These are phyloP conservation scores for Solanum hybrid DNA, from an alignment of 305 asterid genomes.

Conservation along the genomic window DNA sequence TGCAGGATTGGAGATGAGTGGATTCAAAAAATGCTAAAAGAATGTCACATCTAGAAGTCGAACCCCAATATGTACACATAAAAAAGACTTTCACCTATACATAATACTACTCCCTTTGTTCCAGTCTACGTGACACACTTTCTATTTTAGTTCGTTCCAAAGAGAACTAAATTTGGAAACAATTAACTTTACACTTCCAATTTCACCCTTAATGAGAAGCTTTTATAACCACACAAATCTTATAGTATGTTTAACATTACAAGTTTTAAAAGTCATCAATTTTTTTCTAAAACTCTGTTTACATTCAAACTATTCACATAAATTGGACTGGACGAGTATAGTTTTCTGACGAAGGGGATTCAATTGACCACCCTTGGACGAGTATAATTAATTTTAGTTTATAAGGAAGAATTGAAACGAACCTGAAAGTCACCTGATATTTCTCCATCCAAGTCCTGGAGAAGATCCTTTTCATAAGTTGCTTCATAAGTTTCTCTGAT, in stretches of 20 bases:
- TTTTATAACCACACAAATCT: background rate
- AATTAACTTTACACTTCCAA: background rate
- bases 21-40: background rate
- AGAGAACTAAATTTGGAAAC: background rate
- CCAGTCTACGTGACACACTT: background rate
- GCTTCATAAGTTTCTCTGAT: slow-evolving; percentile 55
- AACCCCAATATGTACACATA: background rate
- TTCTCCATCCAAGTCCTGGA: slow-evolving; percentile 60
- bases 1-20: background rate
- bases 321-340: background rate
- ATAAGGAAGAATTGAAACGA: background rate
- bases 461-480: slow-evolving; percentile 64
- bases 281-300: background rate
- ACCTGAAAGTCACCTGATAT: slow-evolving; percentile 76
- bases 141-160: background rate
- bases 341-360: background rate
- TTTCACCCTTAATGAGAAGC: background rate
- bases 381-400: background rate
- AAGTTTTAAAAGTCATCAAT: background rate
- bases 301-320: background rate
- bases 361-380: background rate
- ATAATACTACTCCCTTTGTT: background rate
- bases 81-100: background rate
- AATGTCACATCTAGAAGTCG: background rate
- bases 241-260: background rate